Percentiles rank a stretch among this genome's conserved stretches.
Conservation (phyloP, 1,139 yeast genomes). For the Suzukiozyma palmioleophila region DNA sequence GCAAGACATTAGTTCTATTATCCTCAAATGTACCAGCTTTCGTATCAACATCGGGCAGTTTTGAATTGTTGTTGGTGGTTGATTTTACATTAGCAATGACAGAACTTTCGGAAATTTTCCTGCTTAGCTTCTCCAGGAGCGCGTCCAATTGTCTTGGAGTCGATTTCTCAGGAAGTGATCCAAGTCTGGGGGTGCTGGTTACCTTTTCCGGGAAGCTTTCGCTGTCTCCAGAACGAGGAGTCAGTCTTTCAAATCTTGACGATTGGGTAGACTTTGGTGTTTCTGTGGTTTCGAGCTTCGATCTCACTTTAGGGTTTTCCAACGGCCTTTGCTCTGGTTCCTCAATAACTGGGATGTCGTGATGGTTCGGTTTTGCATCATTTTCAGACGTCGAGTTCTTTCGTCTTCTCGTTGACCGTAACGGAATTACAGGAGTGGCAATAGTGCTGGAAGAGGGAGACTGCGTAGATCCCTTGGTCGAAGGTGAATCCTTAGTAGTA, state of each 20-base stretch:
- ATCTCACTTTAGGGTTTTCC: not conserved
- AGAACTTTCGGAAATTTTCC: conserved; percentile 1
- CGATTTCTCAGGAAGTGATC: not conserved
- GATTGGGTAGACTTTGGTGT: not conserved
- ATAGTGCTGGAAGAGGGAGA: conserved; percentile 7
- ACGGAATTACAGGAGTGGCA: conserved; percentile 6
- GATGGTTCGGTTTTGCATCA: not conserved
- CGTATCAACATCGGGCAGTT: not conserved
- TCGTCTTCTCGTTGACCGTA: conserved; percentile 12
- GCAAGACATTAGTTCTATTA: not conserved
- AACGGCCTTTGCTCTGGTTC: not conserved
- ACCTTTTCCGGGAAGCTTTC: too few species aligned
- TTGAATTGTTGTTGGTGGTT: not conserved
- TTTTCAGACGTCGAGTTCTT: conserved; percentile 4
- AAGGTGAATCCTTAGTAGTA: too few species aligned
- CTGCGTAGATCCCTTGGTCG: conserved; percentile 1
- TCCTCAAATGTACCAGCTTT: not conserved
- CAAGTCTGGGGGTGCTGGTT: not conserved
- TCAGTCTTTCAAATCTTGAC: not conserved
- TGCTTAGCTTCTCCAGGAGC: conserved; percentile 3
- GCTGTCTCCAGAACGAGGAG: not conserved
- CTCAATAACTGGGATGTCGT: not conserved
- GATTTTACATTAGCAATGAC: not conserved
- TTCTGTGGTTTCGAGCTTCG: not conserved
- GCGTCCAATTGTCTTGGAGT: conserved; percentile 4